Conservation (phyloP, 2,329 filamentous ascomycete genomes). For the Pestalotiopsis sp. region DNA sequence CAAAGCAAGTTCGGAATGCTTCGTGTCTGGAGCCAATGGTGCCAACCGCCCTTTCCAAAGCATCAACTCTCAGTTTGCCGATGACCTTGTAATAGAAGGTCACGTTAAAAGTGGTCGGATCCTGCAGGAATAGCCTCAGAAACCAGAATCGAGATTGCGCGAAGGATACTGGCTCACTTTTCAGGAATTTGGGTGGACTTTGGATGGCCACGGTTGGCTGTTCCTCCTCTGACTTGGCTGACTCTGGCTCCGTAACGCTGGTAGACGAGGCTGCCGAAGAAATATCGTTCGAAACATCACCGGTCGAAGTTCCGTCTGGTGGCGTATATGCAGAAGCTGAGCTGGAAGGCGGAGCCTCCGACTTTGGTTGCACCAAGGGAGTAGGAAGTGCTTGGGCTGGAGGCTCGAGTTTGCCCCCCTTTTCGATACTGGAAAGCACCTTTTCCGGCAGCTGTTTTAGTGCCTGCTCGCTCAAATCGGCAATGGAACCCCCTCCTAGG, state of each 20-base stretch:
- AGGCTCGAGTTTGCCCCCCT: not conserved
- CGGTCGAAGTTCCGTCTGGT: not conserved
- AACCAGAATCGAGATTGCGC: conserved; percentile 37
- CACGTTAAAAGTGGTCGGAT: conserved; percentile 26
- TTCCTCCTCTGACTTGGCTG: not conserved
- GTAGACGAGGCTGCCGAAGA: not conserved
- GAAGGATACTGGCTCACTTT: conserved; percentile 30
- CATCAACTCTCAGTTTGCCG: not conserved
- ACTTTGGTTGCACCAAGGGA: too few species aligned
- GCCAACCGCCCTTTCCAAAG: conserved; percentile 31
- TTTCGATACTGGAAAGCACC: not conserved
- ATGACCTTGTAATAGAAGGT: not conserved
- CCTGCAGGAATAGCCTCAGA: conserved; percentile 24
- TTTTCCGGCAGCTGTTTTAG: not conserved
- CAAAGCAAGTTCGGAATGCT: conserved; percentile 26
- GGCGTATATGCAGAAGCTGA: not conserved
- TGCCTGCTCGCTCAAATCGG: not conserved
- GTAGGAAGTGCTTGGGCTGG: too few species aligned
- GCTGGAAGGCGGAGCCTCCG: too few species aligned
- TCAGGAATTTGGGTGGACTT: not conserved
- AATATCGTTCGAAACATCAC: not conserved
- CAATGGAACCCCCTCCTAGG: conserved; percentile 28
- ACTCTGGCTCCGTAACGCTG: too few species aligned
- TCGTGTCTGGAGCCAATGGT: conserved; percentile 27
- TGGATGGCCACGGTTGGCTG: not conserved